Evolutionary conservation across 2,329 filamentous ascomycete genomes (phyloP), one percentile per base, ranked within the genome.

Genomic region (Exophiala dermatitidis): DNA sequence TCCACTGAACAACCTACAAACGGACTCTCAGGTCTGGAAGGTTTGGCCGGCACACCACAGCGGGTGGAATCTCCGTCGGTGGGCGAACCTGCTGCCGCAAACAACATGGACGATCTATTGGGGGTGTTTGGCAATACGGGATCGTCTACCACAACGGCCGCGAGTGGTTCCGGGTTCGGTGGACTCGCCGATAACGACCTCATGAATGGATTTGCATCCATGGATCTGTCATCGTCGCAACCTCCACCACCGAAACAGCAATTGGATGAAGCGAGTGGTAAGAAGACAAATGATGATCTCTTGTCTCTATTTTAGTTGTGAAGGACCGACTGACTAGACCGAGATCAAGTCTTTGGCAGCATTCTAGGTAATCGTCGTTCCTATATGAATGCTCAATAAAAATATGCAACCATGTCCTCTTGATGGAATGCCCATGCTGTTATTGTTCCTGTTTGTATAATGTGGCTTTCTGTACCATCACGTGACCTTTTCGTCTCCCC

Each of bases 71-170:
- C 74, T 2, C 75, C 76, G 1, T 68, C 72, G 3, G 64, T 69
- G 52, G 63, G 67, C 50, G 59, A 61, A 32, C 50, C 67, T 54
- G 60, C 63, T 51, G 63, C 66, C 4, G 62, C 65, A 29, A 71
- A 72, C 64, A 87, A 84, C 50, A 80, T 95, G 77, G 87, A 88
- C 61, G 90, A 97, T 70, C 74, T 98, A 65, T 85, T 87, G 68
- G 84, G 84, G 4, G 73, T 87, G 31, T 86, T 86, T 66, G 81
- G 81, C 40, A 73, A 72, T 54, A 74, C 72, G 33, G 71, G 74
- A 33, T 60, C 48, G 48, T 54, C 53, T 19, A 19, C 19, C 37
- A 66, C 61, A 60, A 66, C 63, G 58, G 50, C 52, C 33, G 63
- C 43, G 56, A 65, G 50, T 62, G 67, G 45, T 63, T 68, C 59